These are phyloP conservation scores for Diutina pseudorugosa DNA, from an alignment of 1,139 yeast genomes.

Conservation along the genomic window DNA sequence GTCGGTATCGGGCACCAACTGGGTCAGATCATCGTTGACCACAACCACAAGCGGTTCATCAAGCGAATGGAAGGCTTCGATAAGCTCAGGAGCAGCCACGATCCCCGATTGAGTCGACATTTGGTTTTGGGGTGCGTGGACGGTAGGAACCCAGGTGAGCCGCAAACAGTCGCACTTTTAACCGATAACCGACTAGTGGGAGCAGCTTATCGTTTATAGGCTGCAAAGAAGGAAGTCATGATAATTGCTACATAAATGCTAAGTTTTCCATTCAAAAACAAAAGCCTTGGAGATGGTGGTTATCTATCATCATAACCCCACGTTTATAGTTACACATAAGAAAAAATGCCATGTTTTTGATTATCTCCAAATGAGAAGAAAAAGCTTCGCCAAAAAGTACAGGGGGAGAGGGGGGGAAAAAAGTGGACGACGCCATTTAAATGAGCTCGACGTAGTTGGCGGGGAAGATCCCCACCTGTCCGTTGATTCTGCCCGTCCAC, in stretches of 20 bases:
- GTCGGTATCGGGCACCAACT: constrained; percentile 27
- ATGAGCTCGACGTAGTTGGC: constrained; percentile 90
- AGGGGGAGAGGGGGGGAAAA: no score
- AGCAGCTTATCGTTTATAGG: no score
- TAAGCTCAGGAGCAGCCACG: constrained; percentile 32
- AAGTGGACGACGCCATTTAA: constrained; percentile 12
- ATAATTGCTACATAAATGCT: background rate
- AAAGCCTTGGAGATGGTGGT: background rate
- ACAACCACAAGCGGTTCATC: constrained; percentile 20
- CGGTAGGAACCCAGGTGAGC: background rate
- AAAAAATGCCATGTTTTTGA: background rate
- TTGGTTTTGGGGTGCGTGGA: background rate
- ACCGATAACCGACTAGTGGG: no score
- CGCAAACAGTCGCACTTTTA: background rate
- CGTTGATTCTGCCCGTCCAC: constrained; percentile 94
- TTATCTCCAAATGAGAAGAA: no score
- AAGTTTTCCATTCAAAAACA: no score
- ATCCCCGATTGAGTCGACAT: constrained; percentile 74
- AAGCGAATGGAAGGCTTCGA: constrained; percentile 19
- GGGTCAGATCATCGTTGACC: constrained; percentile 33
- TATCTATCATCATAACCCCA: background rate
- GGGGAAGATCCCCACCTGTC: constrained; percentile 85
- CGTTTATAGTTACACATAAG: background rate
- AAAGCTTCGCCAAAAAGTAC: background rate
- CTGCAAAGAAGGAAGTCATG: no score